A percentile compares a stretch with the other conserved stretches of the same genome.
Conservation (phyloP, 2,329 filamentous ascomycete genomes). For the Ophiostoma sp. region DNA sequence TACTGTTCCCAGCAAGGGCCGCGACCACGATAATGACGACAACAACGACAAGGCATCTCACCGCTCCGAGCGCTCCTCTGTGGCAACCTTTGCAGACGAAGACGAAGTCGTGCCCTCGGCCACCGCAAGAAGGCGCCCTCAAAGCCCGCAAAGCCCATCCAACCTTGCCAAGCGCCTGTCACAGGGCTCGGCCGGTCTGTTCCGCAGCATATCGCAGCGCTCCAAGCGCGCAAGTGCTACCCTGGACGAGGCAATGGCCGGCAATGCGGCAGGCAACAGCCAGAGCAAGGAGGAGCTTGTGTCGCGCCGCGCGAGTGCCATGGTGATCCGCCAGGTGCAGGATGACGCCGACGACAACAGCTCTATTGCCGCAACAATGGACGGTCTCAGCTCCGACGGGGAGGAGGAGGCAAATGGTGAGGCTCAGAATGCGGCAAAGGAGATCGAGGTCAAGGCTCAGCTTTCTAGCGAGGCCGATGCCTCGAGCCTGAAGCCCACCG, state of each 20-base stretch:
- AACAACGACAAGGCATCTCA: constrained; percentile 37
- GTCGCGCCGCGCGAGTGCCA: constrained; percentile 32
- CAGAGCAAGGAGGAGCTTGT: constrained; percentile 47
- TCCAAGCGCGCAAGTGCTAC: constrained; percentile 31
- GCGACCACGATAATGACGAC: constrained; percentile 32
- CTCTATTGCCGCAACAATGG: constrained; percentile 55
- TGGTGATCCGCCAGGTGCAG: constrained; percentile 36
- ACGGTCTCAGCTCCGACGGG: constrained; percentile 45
- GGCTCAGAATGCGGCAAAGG: constrained; percentile 27
- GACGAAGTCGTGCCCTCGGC: constrained; percentile 41
- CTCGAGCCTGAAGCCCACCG: constrained; percentile 7
- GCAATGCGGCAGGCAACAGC: constrained; percentile 22
- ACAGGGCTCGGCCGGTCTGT: constrained; percentile 41
- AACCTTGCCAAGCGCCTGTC: constrained; percentile 46
- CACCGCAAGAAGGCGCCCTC: constrained; percentile 22
- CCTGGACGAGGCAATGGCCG: constrained; percentile 4
- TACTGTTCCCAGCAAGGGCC: constrained; percentile 42
- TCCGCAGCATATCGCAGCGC: constrained; percentile 43
- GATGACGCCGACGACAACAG: constrained; percentile 39
- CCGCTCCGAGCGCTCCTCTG: constrained; percentile 52
- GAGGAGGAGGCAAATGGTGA: constrained; percentile 35
- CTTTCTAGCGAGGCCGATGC: constrained; percentile 11
- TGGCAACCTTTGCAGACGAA: constrained; percentile 63
- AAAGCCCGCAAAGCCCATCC: constrained; percentile 30
- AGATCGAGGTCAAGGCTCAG: constrained; percentile 33